Conservation (phyloP, 805 yeast genomes). For the Yarrowia yakushimensis region DNA sequence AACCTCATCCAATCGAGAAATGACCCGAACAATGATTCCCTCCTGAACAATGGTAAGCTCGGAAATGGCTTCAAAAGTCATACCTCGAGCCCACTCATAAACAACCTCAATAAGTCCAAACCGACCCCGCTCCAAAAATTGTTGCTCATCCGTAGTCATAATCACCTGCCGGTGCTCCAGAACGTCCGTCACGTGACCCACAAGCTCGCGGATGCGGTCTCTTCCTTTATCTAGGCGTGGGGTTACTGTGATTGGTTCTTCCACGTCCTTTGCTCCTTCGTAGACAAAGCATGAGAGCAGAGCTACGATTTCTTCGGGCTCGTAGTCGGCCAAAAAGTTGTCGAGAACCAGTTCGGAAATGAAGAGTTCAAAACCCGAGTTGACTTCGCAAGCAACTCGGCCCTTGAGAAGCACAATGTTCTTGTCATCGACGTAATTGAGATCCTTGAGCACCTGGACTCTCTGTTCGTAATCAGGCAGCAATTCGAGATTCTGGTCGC, state of each 20-base stretch:
- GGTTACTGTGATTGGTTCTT: slow-evolving; percentile 62
- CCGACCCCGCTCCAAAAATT: slow-evolving; percentile 75
- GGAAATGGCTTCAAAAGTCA: slow-evolving; percentile 88
- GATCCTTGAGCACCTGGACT: slow-evolving; percentile 66
- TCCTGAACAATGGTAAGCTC: slow-evolving; percentile 85
- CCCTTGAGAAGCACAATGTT: slow-evolving; percentile 81
- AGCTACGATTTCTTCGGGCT: slow-evolving; percentile 96
- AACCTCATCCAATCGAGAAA: slow-evolving; percentile 88
- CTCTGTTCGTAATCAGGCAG: slow-evolving; percentile 94
- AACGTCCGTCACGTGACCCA: slow-evolving; percentile 56
- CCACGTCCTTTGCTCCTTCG: slow-evolving; percentile 74
- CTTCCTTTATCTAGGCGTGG: slow-evolving; percentile 70
- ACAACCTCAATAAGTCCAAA: slow-evolving; percentile 91
- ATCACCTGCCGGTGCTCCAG: slow-evolving; percentile 67
- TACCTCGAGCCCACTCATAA: slow-evolving; percentile 97
- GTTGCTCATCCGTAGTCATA: slow-evolving; percentile 78
- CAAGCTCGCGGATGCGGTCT: slow-evolving; percentile 64
- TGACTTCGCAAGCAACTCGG: slow-evolving; percentile 80
- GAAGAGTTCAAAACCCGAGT: slow-evolving; percentile 81
- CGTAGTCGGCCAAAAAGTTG: slow-evolving; percentile 87
- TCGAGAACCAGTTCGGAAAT: slow-evolving; percentile 86
- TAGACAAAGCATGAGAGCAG: slow-evolving; percentile 86
- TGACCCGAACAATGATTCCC: slow-evolving; percentile 95
- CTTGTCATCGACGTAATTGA: slow-evolving; percentile 72
- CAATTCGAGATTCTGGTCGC: slow-evolving; percentile 84